A percentile compares a stretch with the other conserved stretches of the same genome.
phyloP scores from a whole-genome alignment of 345 rosid genomes.

The Gossypium sturtianum region DNA sequence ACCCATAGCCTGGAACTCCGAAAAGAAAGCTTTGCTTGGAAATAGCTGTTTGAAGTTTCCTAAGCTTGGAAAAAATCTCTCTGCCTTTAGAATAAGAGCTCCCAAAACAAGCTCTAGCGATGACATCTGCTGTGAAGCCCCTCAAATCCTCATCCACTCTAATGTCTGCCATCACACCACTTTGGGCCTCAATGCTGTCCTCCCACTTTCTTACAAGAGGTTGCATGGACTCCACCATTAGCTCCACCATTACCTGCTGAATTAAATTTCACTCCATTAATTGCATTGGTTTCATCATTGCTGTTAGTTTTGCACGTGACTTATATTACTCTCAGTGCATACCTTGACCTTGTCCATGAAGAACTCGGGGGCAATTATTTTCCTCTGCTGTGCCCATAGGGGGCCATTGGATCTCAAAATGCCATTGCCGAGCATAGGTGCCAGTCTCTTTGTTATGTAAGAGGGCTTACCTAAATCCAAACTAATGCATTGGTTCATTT shows the following conservation, averaged over 20 bases:
- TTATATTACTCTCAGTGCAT: too few relatives aligned
- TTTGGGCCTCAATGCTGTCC: constrained; percentile 25
- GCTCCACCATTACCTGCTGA: constrained; percentile 57
- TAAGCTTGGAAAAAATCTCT: constrained; percentile 43
- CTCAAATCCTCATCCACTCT: constrained; percentile 42
- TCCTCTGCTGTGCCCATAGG: constrained; percentile 64
- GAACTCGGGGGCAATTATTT: constrained; percentile 72
- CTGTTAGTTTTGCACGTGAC: background rate
- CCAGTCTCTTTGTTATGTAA: constrained; percentile 52
- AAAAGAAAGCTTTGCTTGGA: constrained; percentile 27
- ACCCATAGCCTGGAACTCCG: constrained; percentile 21
- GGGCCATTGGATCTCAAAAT: constrained; percentile 65
- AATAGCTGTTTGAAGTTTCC: constrained; percentile 38
- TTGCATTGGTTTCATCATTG: background rate
- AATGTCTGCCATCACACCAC: constrained; percentile 28
- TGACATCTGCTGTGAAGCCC: constrained; percentile 45
- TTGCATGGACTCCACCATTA: constrained; percentile 48
- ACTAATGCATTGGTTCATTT: constrained; percentile 52
- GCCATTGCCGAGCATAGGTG: constrained; percentile 70
- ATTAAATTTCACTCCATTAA: background rate
- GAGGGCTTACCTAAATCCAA: constrained; percentile 69
- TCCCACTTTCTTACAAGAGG: constrained; percentile 52
- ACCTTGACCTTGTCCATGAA: constrained; percentile 77
- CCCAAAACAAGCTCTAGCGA: constrained; percentile 52
- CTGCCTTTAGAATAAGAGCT: constrained; percentile 46